Conservation (phyloP, 2,329 filamentous ascomycete genomes). For the Aschersonia sp. region DNA sequence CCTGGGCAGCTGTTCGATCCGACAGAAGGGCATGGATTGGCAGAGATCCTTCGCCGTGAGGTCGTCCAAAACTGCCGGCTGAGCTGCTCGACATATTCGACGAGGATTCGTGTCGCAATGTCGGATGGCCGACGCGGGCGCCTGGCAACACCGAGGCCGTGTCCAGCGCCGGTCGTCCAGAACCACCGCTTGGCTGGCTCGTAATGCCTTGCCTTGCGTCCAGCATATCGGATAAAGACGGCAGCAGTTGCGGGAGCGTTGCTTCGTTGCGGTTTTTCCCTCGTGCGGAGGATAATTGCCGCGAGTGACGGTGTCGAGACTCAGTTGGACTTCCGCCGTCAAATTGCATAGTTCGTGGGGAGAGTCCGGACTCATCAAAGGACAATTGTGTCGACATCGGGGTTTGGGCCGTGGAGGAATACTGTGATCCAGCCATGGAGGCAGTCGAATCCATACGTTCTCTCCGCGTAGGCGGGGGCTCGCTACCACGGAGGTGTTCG, state of each 20-base stretch:
- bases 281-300: slow-evolving; percentile 14
- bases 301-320: slow-evolving; percentile 11
- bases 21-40: slow-evolving; percentile 40
- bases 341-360: slow-evolving; percentile 23
- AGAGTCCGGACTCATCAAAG: slow-evolving; percentile 27
- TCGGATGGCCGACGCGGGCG: slow-evolving; percentile 14
- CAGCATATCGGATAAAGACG: slow-evolving; percentile 33
- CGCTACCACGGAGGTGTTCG: slow-evolving; percentile 7
- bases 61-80: slow-evolving; percentile 19
- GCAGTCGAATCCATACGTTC: slow-evolving; percentile 33
- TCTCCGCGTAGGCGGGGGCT: slow-evolving; percentile 29
- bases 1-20: slow-evolving; percentile 16
- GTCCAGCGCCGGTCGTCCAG: slow-evolving; percentile 11
- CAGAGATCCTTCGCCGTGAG: slow-evolving; percentile 33
- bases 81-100: slow-evolving; percentile 27
- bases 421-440: slow-evolving; percentile 30
- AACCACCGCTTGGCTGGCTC: not conserved
- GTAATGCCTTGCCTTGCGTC: slow-evolving; percentile 16
- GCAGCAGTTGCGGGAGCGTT: slow-evolving; percentile 21
- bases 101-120: slow-evolving; percentile 29
- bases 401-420: slow-evolving; percentile 22
- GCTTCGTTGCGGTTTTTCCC: slow-evolving; percentile 9
- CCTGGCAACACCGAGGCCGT: slow-evolving; percentile 13
- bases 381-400: slow-evolving; percentile 20
- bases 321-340: slow-evolving; percentile 17